Base-by-base conservation (phyloP, 768 basidiomycete genomes). In the Hortiboletus flavorubellus region DNA sequence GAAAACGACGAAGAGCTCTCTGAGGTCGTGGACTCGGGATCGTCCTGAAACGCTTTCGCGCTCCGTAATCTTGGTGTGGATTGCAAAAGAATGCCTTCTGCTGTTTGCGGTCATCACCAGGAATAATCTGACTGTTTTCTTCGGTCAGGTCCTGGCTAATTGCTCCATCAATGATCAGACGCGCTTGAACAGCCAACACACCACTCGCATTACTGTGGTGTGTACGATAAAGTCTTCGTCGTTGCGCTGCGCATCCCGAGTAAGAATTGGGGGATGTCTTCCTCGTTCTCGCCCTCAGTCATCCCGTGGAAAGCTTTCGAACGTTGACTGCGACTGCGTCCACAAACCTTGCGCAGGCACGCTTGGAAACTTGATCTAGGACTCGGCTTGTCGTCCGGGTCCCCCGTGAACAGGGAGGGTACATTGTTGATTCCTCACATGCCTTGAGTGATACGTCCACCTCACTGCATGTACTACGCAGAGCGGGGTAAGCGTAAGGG, bases 31-130 rank as follows among this genome's bases (percentile, higher is more conserved):
- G 44, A 59, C 23, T 61, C 66, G 16, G 60, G 63, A 2, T 66
- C 64, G 49, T 75, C 74, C 15, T 63, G 7, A n/a, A 21, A 59
- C 49, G 64, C 63, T 63, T 69, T 60, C 0, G 61, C 70, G 21
- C 66, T 30, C 77, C 77, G 39, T 76, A 68, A 15, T 86, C 90
- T 60, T 86, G 73, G 14, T 74, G 75, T 35, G 90, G 75, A 0
- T 87, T 78, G 21, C 72, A 73, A 77, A 90, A 88, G 0, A 86
- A 48, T 33, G 75, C 68, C n/a, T 85, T 85, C 52, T 75, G 73
- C 53, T 71, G 68, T 60, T 83, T 83, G 30, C 79, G 73, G 53
- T 81, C 71, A 34, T 65, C 71, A 10, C 76, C 70, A 21, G 61
- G 61, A 3, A 84, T 56, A 30, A 86, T 73, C 11, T 76, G 76